phyloP scores from a whole-genome alignment of 495 filamentous ascomycete genomes.

The Talaromyces trachyspermus region DNA sequence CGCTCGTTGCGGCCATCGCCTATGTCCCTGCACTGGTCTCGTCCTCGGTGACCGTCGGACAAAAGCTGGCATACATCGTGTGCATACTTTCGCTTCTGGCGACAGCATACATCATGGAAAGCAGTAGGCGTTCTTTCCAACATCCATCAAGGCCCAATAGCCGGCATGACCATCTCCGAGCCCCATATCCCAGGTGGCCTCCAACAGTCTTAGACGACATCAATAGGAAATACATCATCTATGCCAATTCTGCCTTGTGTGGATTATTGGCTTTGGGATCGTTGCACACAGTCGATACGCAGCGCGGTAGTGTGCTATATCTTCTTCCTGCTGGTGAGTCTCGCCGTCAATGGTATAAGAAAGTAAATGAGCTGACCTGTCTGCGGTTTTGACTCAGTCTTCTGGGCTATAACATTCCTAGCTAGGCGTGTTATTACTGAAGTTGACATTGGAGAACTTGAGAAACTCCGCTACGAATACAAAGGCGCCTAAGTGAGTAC shows the following conservation, averaged over 20 bases:
- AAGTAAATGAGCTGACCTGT: background rate
- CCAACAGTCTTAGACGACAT: slow-evolving; percentile 5
- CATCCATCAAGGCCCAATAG: no score
- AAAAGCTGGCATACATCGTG: background rate
- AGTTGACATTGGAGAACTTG: slow-evolving; percentile 37
- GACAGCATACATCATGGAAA: slow-evolving; percentile 47
- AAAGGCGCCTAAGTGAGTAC: slow-evolving; percentile 41
- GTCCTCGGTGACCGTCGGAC: slow-evolving; percentile 7
- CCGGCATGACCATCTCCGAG: no score
- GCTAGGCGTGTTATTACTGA: slow-evolving; percentile 34
- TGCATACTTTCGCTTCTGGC: slow-evolving; percentile 50
- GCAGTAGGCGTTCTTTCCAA: no score
- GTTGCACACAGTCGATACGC: slow-evolving; percentile 1
- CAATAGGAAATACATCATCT: slow-evolving; percentile 15
- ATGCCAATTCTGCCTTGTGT: slow-evolving; percentile 20
- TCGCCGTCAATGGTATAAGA: background rate
- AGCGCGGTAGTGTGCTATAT: slow-evolving; percentile 15
- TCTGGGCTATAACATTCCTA: slow-evolving; percentile 28
- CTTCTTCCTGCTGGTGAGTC: slow-evolving; percentile 33
- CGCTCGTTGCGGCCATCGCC: slow-evolving; percentile 40
- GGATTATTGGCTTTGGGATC: slow-evolving; percentile 18
- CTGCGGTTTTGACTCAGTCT: slow-evolving; percentile 25
- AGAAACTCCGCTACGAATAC: slow-evolving; percentile 42
- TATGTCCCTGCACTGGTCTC: slow-evolving; percentile 47
- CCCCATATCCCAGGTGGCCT: no score